Evolutionary conservation across 2,329 filamentous ascomycete species (phyloP).

Genomic region (Stromatinia cepivora): DNA sequence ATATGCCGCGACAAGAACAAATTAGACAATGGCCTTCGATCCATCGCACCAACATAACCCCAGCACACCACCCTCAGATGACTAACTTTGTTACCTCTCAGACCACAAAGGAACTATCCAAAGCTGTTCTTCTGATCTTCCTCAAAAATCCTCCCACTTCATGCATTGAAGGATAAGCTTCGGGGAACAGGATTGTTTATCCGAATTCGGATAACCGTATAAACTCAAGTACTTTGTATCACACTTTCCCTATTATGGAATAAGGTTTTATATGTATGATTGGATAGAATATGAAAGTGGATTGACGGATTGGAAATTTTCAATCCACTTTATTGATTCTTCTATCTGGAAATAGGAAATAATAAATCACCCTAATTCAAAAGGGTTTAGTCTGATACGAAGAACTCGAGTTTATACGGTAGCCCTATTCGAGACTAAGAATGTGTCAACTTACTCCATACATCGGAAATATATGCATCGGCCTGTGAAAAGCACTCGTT

Average conservation of each 20-base stretch:
- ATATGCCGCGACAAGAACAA: conserved; percentile 51
- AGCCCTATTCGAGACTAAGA: too few species aligned
- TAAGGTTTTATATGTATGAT: too few species aligned
- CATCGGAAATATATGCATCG: neutral
- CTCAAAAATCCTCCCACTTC: neutral
- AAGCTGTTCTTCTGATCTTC: neutral
- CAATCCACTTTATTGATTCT: too few species aligned
- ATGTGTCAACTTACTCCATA: conserved; percentile 1
- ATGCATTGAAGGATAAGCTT: neutral
- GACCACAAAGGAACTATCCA: neutral
- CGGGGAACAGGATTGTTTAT: conserved; percentile 13
- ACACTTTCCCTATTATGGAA: too few species aligned
- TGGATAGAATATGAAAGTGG: too few species aligned
- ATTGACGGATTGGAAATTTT: too few species aligned
- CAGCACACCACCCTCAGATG: conserved; percentile 45
- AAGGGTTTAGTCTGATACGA: too few species aligned
- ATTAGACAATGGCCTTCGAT: too few species aligned
- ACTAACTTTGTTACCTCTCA: neutral
- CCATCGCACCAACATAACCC: too few species aligned
- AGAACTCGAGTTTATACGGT: neutral
- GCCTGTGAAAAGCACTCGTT: neutral
- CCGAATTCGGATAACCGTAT: neutral
- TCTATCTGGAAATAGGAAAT: too few species aligned
- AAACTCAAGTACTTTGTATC: too few species aligned
- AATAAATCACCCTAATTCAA: too few species aligned